A percentile compares a stretch with the other conserved stretches of the same genome.
These are phyloP conservation scores for Diaporthe sp. DNA, from an alignment of 2,329 filamentous ascomycete genomes.

Conservation along the genomic window DNA sequence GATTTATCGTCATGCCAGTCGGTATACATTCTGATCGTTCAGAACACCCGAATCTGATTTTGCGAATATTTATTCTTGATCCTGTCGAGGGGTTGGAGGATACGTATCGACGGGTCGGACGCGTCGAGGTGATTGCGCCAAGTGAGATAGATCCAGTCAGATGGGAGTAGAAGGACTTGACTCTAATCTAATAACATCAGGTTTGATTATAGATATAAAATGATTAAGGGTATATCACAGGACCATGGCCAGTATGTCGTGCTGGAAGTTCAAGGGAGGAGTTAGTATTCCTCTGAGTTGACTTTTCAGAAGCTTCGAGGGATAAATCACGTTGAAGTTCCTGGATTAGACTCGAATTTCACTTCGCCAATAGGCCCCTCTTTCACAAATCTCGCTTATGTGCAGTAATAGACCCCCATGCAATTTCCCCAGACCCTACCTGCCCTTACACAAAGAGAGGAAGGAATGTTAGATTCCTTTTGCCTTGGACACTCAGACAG, in stretches of 20 bases:
- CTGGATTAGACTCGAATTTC: no score
- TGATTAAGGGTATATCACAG: not conserved
- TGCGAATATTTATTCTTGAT: not conserved
- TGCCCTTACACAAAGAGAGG: not conserved
- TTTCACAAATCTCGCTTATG: no score
- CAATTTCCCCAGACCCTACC: not conserved
- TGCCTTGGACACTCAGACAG: not conserved
- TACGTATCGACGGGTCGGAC: not conserved
- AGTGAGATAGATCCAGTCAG: not conserved
- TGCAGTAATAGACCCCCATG: not conserved
- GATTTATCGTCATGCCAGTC: not conserved
- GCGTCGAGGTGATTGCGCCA: not conserved
- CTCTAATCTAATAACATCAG: not conserved
- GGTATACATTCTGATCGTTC: not conserved
- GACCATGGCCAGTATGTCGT: not conserved
- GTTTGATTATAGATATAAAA: not conserved
- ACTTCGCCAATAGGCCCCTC: no score
- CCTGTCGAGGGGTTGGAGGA: not conserved
- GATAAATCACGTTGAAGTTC: no score
- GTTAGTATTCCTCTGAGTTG: no score
- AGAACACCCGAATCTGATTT: not conserved
- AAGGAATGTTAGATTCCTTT: no score
- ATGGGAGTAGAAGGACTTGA: not conserved
- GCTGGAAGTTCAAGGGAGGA: not conserved
- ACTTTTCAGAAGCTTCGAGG: no score